Conservation (phyloP, 1,284 basidiomycete species). For the Gomphus sp. region DNA sequence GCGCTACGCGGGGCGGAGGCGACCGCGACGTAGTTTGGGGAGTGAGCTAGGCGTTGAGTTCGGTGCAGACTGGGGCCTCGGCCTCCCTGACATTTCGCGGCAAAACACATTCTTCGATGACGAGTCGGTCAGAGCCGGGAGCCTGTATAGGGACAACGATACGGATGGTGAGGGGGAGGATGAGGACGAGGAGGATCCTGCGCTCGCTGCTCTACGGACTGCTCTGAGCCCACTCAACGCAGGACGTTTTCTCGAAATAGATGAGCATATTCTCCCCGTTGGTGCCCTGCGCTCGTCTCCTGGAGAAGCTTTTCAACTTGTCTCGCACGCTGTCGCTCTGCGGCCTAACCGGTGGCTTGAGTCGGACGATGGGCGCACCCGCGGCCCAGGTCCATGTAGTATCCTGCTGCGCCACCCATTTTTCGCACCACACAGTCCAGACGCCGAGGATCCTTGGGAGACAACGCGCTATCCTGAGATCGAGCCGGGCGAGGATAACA, state of each 20-base stretch:
- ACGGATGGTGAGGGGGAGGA: conserved; percentile 9
- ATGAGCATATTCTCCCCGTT: conserved; percentile 15
- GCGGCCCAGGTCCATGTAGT: neutral
- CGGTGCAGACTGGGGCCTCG: conserved; percentile 32
- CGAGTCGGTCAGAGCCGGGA: neutral
- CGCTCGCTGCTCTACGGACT: conserved; percentile 11
- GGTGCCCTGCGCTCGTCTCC: conserved; percentile 14
- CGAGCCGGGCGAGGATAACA: neutral
- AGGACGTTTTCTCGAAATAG: conserved; percentile 13
- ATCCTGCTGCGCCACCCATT: neutral
- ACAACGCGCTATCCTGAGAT: conserved; percentile 7
- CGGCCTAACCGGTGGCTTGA: conserved; percentile 12
- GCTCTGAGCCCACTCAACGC: conserved; percentile 12
- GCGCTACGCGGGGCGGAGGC: neutral
- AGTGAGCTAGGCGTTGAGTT: conserved; percentile 42
- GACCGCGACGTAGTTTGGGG: conserved; percentile 35
- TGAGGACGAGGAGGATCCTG: conserved; percentile 8
- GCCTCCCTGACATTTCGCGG: conserved; percentile 23
- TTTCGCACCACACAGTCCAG: neutral
- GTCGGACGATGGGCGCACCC: neutral
- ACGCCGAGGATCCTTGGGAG: conserved; percentile 2
- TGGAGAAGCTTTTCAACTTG: conserved; percentile 13
- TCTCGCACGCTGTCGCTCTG: conserved; percentile 13
- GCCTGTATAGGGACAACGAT: conserved; percentile 9
- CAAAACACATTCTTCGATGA: conserved; percentile 12